Evolutionary conservation across 345 rosid genomes (phyloP).

Genomic region (Corchorus olitorius): DNA sequence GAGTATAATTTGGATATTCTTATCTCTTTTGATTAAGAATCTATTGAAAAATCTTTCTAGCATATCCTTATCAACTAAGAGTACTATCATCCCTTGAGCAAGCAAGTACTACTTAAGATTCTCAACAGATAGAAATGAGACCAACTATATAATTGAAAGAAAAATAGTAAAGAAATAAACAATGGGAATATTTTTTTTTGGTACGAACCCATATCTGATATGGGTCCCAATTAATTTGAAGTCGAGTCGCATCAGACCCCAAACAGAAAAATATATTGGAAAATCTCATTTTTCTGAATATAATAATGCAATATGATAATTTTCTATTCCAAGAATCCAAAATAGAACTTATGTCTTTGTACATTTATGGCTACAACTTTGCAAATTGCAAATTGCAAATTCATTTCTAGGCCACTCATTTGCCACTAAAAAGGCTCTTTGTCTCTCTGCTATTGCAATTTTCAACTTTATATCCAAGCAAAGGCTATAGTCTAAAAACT

Average conservation of each 20-base stretch:
- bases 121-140: slow-evolving; percentile 4
- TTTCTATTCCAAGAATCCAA: background rate
- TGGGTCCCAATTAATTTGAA: too few species aligned
- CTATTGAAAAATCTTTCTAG: background rate
- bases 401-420: slow-evolving; percentile 8
- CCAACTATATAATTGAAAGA: background rate
- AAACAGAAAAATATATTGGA: too few species aligned
- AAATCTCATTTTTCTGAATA: too few species aligned
- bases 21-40: background rate
- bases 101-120: background rate
- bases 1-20: background rate
- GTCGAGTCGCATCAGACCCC: too few species aligned
- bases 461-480: slow-evolving; percentile 16
- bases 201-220: too few species aligned
- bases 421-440: background rate
- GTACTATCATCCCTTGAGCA: background rate
- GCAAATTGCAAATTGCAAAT: background rate
- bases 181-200: too few species aligned
- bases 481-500: background rate
- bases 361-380: background rate
- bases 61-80: background rate
- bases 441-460: background rate
- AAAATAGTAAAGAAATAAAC: too few species aligned
- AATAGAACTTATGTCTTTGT: background rate
- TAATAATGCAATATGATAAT: background rate